These are phyloP conservation scores for Cutaneotrichosporon daszewskae DNA, from an alignment of 1,284 basidiomycete species.

Conservation along the genomic window DNA sequence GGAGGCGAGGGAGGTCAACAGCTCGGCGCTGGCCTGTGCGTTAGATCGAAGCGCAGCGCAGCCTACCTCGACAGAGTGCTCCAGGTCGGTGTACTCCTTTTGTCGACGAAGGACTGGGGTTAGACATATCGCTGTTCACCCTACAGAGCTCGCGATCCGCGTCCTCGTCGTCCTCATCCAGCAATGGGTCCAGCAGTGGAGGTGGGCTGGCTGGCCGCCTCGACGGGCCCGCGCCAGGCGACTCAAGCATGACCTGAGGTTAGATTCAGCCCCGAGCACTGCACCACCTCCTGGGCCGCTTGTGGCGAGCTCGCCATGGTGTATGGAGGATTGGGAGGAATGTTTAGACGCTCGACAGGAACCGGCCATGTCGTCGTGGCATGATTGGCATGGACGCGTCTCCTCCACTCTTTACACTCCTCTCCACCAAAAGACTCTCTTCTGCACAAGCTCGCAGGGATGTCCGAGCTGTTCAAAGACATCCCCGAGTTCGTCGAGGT, in stretches of 20 bases:
- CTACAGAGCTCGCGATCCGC: conserved; percentile 29
- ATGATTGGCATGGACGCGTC: not conserved
- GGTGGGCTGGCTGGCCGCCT: conserved; percentile 2
- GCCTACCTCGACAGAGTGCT: conserved; percentile 35
- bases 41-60: not conserved
- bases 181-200: conserved; percentile 19
- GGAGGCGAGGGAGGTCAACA: conserved; percentile 76
- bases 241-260: conserved; percentile 12
- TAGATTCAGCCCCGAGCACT: not conserved
- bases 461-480: conserved; percentile 55
- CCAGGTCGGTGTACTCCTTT: conserved; percentile 38
- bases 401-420: not conserved
- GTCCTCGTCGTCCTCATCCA: conserved; percentile 23
- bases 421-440: not conserved
- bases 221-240: conserved; percentile 12
- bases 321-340: not conserved
- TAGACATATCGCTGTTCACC: conserved; percentile 15
- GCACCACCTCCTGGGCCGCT: not conserved
- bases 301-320: not conserved
- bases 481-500: conserved; percentile 68
- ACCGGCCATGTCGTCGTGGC: not conserved
- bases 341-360: not conserved
- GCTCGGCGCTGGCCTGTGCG: conserved; percentile 47
- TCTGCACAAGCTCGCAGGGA: conserved; percentile 17
- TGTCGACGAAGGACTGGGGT: conserved; percentile 27